Conservation (phyloP, 1,284 basidiomycete species). For the Cryptococcus wingfieldii region DNA sequence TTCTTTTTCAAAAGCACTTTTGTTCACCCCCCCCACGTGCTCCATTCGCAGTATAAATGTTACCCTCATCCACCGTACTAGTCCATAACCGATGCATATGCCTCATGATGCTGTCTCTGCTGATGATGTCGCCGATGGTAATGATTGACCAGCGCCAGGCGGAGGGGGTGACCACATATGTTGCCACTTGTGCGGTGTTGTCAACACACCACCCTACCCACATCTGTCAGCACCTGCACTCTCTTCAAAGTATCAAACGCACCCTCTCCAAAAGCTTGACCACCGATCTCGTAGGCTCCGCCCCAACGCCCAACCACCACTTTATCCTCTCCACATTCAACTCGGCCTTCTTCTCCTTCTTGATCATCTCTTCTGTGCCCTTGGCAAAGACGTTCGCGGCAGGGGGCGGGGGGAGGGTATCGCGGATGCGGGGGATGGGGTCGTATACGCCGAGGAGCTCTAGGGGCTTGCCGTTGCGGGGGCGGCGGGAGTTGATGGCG, state of each 20-base stretch:
- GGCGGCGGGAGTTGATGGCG: slow-evolving; percentile 69
- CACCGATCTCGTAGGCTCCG: slow-evolving; percentile 73
- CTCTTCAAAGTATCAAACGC: slow-evolving; percentile 44
- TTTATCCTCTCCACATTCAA: slow-evolving; percentile 87
- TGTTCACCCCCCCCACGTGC: no score
- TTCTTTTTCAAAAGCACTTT: no score
- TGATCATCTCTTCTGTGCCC: slow-evolving; percentile 9
- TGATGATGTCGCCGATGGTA: no score
- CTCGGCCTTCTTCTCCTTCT: slow-evolving; percentile 66
- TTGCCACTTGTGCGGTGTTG: slow-evolving; percentile 42
- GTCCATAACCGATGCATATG: no score
- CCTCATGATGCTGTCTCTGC: no score
- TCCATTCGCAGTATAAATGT: not conserved
- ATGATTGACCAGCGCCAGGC: not conserved
- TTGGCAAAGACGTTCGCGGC: slow-evolving; percentile 43
- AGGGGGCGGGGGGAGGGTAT: slow-evolving; percentile 20
- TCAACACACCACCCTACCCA: slow-evolving; percentile 37
- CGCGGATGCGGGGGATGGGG: slow-evolving; percentile 54
- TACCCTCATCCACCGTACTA: not conserved
- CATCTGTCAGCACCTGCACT: not conserved
- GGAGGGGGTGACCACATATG: slow-evolving; percentile 30
- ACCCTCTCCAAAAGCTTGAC: slow-evolving; percentile 75
- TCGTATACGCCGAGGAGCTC: slow-evolving; percentile 87
- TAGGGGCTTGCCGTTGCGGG: slow-evolving; percentile 81
- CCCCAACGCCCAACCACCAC: slow-evolving; percentile 84